phyloP scores from a whole-genome alignment of 2,329 filamentous ascomycete species.

The Phialophora verrucosa region DNA sequence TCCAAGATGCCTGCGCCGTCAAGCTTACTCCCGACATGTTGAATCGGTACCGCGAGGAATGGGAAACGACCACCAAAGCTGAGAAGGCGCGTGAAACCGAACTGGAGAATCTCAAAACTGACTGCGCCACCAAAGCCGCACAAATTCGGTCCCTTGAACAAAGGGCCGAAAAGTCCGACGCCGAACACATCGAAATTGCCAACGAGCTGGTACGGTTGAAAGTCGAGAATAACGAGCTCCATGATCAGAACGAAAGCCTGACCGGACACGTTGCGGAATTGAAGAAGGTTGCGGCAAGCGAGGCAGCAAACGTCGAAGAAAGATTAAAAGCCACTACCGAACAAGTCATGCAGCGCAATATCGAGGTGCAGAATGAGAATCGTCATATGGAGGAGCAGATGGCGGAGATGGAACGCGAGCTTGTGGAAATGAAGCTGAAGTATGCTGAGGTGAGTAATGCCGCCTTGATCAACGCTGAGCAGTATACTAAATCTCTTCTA shows the following conservation, averaged over 20 bases:
- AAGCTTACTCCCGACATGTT: slow-evolving; percentile 84
- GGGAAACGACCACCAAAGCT: slow-evolving; percentile 85
- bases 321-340: slow-evolving; percentile 85
- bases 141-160: slow-evolving; percentile 87
- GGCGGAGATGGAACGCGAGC: slow-evolving; percentile 86
- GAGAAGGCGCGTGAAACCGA: slow-evolving; percentile 85
- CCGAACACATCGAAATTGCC: slow-evolving; percentile 87
- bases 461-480: slow-evolving; percentile 7
- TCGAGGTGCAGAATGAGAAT: slow-evolving; percentile 94
- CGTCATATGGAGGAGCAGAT: slow-evolving; percentile 84
- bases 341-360: slow-evolving; percentile 86
- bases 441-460: slow-evolving; percentile 80
- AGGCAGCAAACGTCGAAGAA: slow-evolving; percentile 85
- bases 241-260: slow-evolving; percentile 87
- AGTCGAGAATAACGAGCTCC: slow-evolving; percentile 88
- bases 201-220: slow-evolving; percentile 91
- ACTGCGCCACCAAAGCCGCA: slow-evolving; percentile 70
- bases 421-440: slow-evolving; percentile 92
- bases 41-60: slow-evolving; percentile 80
- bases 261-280: slow-evolving; percentile 85
- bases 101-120: slow-evolving; percentile 71
- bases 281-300: slow-evolving; percentile 82
- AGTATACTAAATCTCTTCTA: slow-evolving; percentile 46
- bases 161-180: slow-evolving; percentile 83
- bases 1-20: slow-evolving; percentile 88